Evolutionary conservation across 768 basidiomycete species (phyloP).

Genomic region (Boletus fagicola): DNA sequence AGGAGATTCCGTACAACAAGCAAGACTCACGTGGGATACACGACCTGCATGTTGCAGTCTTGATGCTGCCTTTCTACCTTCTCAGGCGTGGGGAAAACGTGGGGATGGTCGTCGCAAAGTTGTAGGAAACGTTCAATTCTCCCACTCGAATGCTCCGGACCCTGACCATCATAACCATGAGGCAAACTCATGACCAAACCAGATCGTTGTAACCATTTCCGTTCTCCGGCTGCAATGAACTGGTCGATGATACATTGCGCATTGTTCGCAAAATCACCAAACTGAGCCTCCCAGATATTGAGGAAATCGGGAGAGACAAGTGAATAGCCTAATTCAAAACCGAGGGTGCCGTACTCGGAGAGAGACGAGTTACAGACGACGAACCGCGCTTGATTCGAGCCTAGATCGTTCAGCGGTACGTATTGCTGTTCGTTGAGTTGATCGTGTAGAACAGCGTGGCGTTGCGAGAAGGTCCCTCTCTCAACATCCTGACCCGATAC

Average conservation of each 20-base stretch:
- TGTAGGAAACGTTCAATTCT: conserved; percentile 96
- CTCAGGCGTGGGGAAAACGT: conserved; percentile 81
- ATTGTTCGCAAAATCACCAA: conserved; percentile 97
- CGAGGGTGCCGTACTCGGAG: conserved; percentile 92
- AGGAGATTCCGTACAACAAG: neutral
- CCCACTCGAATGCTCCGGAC: conserved; percentile 96
- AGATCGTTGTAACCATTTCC: conserved; percentile 95
- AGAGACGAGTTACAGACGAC: conserved; percentile 96
- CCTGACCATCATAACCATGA: conserved; percentile 98
- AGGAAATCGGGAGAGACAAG: conserved; percentile 91
- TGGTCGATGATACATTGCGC: conserved; percentile 99
- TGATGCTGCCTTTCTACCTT: conserved; percentile 95
- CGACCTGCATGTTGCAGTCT: conserved; percentile 99
- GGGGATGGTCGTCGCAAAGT: conserved; percentile 95
- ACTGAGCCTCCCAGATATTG: conserved; percentile 98
- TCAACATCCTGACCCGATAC: conserved; percentile 98
- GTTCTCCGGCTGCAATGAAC: conserved; percentile 95
- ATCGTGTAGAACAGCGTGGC: conserved; percentile 96
- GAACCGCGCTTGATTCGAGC: conserved; percentile 85
- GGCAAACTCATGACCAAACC: conserved; percentile 88
- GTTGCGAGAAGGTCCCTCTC: conserved; percentile 97
- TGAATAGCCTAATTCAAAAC: conserved; percentile 98
- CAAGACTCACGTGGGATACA: conserved; percentile 82
- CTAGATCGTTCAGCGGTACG: conserved; percentile 85
- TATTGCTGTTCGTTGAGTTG: conserved; percentile 91